Percentiles rank a stretch among this genome's conserved stretches.
Evolutionary conservation across 768 basidiomycete genomes (phyloP).

Genomic region (Agaricus subrufescens): DNA sequence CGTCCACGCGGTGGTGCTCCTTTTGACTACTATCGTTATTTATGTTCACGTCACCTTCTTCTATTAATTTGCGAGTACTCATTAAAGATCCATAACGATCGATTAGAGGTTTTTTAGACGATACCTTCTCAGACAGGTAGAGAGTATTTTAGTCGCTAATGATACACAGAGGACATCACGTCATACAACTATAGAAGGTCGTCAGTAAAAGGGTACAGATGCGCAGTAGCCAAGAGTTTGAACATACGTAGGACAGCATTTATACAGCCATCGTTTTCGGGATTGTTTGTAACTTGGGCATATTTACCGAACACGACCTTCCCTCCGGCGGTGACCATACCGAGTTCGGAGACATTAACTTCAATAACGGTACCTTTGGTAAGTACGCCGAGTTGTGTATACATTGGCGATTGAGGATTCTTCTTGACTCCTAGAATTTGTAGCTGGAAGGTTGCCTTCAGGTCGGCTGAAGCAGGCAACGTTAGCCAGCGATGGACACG

Average conservation of each 20-base stretch:
- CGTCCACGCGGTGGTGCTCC: no score
- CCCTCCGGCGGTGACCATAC: slow-evolving; percentile 95
- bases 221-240: slow-evolving; percentile 13
- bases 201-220: background rate
- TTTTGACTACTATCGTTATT: background rate
- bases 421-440: slow-evolving; percentile 98
- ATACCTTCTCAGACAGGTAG: background rate
- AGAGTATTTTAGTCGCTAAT: slow-evolving; percentile 13
- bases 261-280: slow-evolving; percentile 95
- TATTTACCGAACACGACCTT: slow-evolving; percentile 94
- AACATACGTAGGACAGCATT: slow-evolving; percentile 87
- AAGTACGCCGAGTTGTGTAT: slow-evolving; percentile 92
- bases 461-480: slow-evolving; percentile 61
- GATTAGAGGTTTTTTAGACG: no score
- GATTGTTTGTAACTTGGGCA: slow-evolving; percentile 91
- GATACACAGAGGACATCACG: slow-evolving; percentile 3
- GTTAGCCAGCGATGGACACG: slow-evolving; percentile 1
- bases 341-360: slow-evolving; percentile 97
- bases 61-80: no score
- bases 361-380: slow-evolving; percentile 99
- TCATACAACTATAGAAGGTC: slow-evolving; percentile 22
- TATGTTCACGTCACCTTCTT: background rate
- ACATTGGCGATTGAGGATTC: slow-evolving; percentile 99
- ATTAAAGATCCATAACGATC: no score
- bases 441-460: slow-evolving; percentile 98